phyloP scores from a whole-genome alignment of 352 stramenopile genomes.

The Phytopythium boreale region DNA sequence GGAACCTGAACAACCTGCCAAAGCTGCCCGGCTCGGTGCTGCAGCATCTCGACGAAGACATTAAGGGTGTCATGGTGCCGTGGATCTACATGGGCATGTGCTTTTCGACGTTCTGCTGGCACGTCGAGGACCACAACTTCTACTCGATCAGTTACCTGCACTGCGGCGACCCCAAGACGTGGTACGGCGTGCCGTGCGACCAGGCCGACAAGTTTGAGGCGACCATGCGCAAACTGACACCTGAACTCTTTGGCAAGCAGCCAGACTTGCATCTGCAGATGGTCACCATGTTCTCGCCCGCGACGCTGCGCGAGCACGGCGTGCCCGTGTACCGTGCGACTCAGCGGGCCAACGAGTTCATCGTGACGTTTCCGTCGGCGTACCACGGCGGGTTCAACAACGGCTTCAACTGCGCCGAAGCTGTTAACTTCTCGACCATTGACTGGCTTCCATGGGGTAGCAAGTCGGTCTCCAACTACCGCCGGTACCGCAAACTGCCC shows the following conservation, averaged over 20 bases:
- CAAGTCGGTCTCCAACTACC: constrained; percentile 72
- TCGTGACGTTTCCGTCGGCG: constrained; percentile 98
- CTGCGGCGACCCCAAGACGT: constrained; percentile 96
- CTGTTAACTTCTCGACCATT: constrained; percentile 89
- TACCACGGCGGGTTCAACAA: constrained; percentile 99
- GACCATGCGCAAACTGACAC: constrained; percentile 90
- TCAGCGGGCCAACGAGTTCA: constrained; percentile 96
- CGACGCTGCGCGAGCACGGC: constrained; percentile 68
- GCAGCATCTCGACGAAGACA: constrained; percentile 94
- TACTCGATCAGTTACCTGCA: constrained; percentile 99
- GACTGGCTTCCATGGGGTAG: constrained; percentile 87
- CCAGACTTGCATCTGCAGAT: constrained; percentile 95
- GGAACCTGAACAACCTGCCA: constrained; percentile 99
- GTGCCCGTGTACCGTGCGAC: constrained; percentile 94
- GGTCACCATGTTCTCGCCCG: constrained; percentile 84
- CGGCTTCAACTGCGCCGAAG: constrained; percentile 93
- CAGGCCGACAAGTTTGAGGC: constrained; percentile 91
- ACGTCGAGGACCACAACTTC: constrained; percentile 99
- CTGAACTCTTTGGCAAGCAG: constrained; percentile 93
- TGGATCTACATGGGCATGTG: constrained; percentile 99
- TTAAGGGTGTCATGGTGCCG: constrained; percentile 99
- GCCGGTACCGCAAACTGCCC: constrained; percentile 72
- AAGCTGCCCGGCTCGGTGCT: constrained; percentile 93
- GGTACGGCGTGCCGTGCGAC: constrained; percentile 95
- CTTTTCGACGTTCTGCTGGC: constrained; percentile 99